These are phyloP conservation scores for Rhododendron simsii DNA, from an alignment of 148 eudicot genomes.

Conservation along the genomic window DNA sequence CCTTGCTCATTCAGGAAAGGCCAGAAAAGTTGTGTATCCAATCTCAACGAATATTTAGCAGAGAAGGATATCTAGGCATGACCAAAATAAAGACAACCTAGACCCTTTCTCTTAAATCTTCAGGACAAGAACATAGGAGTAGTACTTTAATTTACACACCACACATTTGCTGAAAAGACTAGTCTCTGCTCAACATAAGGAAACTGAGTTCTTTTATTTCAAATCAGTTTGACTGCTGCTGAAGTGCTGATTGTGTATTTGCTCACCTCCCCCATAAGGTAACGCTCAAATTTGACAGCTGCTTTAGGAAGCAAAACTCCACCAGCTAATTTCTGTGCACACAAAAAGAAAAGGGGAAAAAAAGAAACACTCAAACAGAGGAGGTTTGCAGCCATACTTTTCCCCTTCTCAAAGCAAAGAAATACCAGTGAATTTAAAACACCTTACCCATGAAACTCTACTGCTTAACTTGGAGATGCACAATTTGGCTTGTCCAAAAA, in stretches of 20 bases:
- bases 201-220: neutral
- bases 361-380: neutral
- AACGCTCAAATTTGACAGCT: slow-evolving; percentile 90
- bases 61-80: too few species aligned
- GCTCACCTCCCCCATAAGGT: slow-evolving; percentile 91
- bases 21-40: too few species aligned
- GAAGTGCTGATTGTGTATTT: neutral
- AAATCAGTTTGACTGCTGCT: neutral
- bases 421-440: neutral
- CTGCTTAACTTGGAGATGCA: neutral
- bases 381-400: too few species aligned
- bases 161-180: too few species aligned
- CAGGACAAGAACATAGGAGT: too few species aligned
- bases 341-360: neutral
- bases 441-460: neutral
- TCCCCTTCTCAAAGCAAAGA: neutral
- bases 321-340: slow-evolving; percentile 82
- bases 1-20: too few species aligned
- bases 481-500: neutral
- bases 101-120: too few species aligned
- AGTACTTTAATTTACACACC: too few species aligned
- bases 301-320: slow-evolving; percentile 93
- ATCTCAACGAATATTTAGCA: too few species aligned
- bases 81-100: too few species aligned
- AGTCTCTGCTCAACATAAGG: neutral